Base-by-base conservation (phyloP, 1,284 basidiomycete genomes). In the Boletus smithii region DNA sequence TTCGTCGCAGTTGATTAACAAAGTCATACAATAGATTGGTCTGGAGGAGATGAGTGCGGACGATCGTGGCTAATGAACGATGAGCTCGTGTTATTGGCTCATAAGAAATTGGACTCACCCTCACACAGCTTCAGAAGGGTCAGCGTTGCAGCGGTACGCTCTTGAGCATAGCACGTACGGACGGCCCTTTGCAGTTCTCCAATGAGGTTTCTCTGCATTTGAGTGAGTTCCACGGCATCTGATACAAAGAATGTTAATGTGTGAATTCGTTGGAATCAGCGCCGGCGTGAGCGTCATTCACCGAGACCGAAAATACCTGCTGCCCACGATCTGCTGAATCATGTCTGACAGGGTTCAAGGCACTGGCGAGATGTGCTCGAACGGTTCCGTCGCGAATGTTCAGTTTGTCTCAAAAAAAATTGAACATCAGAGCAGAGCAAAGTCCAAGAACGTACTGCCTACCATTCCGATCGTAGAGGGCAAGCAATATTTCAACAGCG, bases 231-330 rank as follows among this genome's bases (percentile, higher is more conserved):
- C 0, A 4, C 0, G 2, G 46, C 43, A 4, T 33, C 62, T 65
- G 10, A 27, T 33, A 37, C 14, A 8, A 31, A n/a, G 0, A 8
- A 26, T 22, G 5, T 42, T 22, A 36, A 3, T 3, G 18, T 40
- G 9, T 3, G 17, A 16, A 11, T 13, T 33, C 5, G 8, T 18
- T n/a, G 23, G 17, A 14, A 14, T 23, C 14, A 13, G 3, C 18
- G 2, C 23, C 23, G 6, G 3, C 2, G 20, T 4, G n/a, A 38
- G 26, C 1, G 4, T 24, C 17, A 20, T 54, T 37, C 14, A 63
- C 62, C 49, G 1, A 63, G 40, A 5, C 55, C 58, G 16, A 63
- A 66, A 62, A 26, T 13, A 43, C 26, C 9, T 34, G 16, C 31
- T 50, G 42, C n/a, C 38, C 53, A 22, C 32, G 17, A 37, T 52